Conservation (phyloP, 2,329 filamentous ascomycete genomes). For the Cladosporium phlei region DNA sequence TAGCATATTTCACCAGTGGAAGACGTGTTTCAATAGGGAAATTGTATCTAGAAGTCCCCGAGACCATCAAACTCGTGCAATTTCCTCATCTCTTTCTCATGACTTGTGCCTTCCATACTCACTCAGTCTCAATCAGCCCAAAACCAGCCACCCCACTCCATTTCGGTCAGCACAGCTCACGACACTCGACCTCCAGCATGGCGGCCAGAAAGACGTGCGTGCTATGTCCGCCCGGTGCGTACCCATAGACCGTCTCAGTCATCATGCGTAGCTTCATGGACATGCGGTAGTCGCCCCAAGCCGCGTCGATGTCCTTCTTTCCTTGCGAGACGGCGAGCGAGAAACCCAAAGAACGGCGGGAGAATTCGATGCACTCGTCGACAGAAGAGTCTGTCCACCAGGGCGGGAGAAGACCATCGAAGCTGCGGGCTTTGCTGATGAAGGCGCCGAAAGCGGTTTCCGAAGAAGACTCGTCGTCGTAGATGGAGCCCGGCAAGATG, state of each 20-base stretch:
- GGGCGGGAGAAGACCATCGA: constrained; percentile 15
- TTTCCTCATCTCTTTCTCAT: no score
- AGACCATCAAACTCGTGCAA: no score
- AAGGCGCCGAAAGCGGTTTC: constrained; percentile 15
- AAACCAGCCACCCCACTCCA: no score
- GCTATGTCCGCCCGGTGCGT: neutral
- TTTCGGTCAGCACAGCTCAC: no score
- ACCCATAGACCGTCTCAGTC: neutral
- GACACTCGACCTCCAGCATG: no score
- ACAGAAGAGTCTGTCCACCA: constrained; percentile 18
- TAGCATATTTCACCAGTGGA: no score
- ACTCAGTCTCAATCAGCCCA: no score
- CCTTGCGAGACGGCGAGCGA: constrained; percentile 9
- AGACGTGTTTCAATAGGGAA: no score
- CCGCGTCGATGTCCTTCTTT: constrained; percentile 16
- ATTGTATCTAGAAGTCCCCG: no score
- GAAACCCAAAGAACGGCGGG: neutral
- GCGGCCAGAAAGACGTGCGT: no score
- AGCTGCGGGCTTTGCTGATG: constrained; percentile 14
- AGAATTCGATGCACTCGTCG: constrained; percentile 15
- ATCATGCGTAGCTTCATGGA: constrained; percentile 11
- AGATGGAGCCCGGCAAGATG: constrained; percentile 17
- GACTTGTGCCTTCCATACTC: no score
- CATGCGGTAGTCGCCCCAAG: constrained; percentile 12
- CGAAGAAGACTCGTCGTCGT: constrained; percentile 11